Evolutionary conservation across 164 flowering plant genomes (phyloP).

Genomic region (Pachysandra terminalis): DNA sequence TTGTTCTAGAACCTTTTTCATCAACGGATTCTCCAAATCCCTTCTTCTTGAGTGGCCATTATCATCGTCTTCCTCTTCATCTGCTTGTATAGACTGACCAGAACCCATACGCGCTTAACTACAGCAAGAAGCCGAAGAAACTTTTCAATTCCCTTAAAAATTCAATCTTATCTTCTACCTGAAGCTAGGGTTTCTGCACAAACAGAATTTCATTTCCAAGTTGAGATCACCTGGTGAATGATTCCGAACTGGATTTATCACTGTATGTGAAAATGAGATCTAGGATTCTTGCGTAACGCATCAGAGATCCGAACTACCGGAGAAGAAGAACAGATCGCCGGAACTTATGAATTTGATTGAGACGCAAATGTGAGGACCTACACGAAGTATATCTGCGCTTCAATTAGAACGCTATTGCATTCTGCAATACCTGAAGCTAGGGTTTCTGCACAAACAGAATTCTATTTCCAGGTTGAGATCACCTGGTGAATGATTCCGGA

Average conservation of each 20-base stretch:
- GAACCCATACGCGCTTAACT: not conserved
- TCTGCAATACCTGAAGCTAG: not conserved
- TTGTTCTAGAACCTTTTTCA: constrained; percentile 83
- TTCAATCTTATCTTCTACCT: not conserved
- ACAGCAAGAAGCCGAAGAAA: not conserved
- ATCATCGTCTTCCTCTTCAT: constrained; percentile 20
- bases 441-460: not conserved
- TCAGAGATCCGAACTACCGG: too few species aligned
- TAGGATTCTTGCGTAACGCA: not conserved
- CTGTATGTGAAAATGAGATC: not conserved
- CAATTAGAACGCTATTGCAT: not conserved
- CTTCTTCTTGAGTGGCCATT: constrained; percentile 26
- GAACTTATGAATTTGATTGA: too few species aligned
- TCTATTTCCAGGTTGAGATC: not conserved
- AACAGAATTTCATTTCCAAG: not conserved
- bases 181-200: not conserved
- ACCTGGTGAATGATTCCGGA: not conserved
- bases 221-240: not conserved
- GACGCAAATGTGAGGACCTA: too few species aligned
- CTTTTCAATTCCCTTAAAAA: not conserved
- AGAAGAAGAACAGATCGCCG: too few species aligned
- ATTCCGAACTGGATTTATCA: not conserved
- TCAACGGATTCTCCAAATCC: constrained; percentile 27
- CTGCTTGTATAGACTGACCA: constrained; percentile 1
- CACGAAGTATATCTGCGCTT: too few species aligned